Base-by-base conservation (phyloP, 805 yeast species). In the Schwanniomyces sp. region DNA sequence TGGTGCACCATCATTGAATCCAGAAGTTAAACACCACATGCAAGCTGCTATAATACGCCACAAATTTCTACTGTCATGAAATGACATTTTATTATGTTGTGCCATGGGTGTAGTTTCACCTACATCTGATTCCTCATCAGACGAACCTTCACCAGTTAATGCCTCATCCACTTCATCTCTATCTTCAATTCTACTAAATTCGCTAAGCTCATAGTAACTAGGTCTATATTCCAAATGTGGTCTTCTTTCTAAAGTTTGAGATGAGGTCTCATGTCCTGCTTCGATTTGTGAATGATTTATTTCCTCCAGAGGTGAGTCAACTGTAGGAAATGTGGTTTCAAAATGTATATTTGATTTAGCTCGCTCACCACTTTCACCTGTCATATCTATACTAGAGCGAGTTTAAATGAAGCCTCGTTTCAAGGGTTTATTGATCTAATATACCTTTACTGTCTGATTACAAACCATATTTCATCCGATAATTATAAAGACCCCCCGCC, bases 1-100 rank as follows among this genome's bases (percentile, higher is more conserved):
- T 1, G 83, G 78, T 11, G 82, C 79, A 48, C 82, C 82, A 56
- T 82, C 87, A 25, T 74, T 57, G 52, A 78, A 59, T 1, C 85
- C 85, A 9, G 59, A 52, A 2, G 69, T 52, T 37, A 75, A 61
- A 8, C 63, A 59, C 78, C 80, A 79, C 4, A 61, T 5, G 28
- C 76, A 62, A 10, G 69, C 57, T 8, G 79, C 64, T 9, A 69
- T 45, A 5, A 79, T 59, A 47, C 85, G 61, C 66, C 70, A 71
- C 14, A 48, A 38, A 52, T 78, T 80, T 45, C 53, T 63, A 6
- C 77, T 70, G 1, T 84, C 82, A 25, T 25, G 7, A 12, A 39
- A 39, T 5, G 32, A 25, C 41, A 39, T 25, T 21, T 11, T 8
- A 4, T 9, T 9, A 5, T 7, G 25, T 18, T 37, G 27, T 18